These are phyloP conservation scores for Colletotrichum sp. DNA, from an alignment of 2,329 filamentous ascomycete genomes.

Conservation along the genomic window DNA sequence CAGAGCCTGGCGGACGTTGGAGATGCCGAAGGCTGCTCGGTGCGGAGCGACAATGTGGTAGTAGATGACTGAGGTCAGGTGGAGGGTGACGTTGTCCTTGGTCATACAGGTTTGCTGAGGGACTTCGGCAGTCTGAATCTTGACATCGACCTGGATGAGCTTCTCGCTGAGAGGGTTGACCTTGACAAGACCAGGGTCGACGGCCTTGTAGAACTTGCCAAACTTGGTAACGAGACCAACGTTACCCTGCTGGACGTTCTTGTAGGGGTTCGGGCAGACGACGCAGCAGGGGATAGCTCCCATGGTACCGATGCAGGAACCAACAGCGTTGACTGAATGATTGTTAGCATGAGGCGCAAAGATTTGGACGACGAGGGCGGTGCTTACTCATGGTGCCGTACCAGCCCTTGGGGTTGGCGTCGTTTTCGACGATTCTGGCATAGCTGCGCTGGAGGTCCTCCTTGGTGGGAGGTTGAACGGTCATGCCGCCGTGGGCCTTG, in stretches of 20 bases:
- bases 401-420: constrained; percentile 80
- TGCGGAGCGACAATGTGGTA: constrained; percentile 96
- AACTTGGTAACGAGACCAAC: constrained; percentile 97
- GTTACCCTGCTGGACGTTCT: constrained; percentile 88
- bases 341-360: not conserved
- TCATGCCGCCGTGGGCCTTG: constrained; percentile 60
- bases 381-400: constrained; percentile 83
- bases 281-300: constrained; percentile 93
- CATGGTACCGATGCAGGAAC: constrained; percentile 74
- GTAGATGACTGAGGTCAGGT: constrained; percentile 97
- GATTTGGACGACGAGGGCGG: not conserved
- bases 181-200: constrained; percentile 96
- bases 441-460: constrained; percentile 88
- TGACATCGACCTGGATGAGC: constrained; percentile 93
- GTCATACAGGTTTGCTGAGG: constrained; percentile 98
- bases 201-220: constrained; percentile 90
- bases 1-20: constrained; percentile 93
- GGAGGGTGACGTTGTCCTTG: constrained; percentile 96
- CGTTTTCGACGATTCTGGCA: constrained; percentile 66
- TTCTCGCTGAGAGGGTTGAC: constrained; percentile 94
- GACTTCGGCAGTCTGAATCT: constrained; percentile 98
- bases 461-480: constrained; percentile 78
- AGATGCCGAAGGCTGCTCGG: constrained; percentile 96
- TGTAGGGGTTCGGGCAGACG: constrained; percentile 94
- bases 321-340: constrained; percentile 72